Conservation (phyloP, 495 filamentous ascomycete species). For the Friedmanniomyces endolithicus region DNA sequence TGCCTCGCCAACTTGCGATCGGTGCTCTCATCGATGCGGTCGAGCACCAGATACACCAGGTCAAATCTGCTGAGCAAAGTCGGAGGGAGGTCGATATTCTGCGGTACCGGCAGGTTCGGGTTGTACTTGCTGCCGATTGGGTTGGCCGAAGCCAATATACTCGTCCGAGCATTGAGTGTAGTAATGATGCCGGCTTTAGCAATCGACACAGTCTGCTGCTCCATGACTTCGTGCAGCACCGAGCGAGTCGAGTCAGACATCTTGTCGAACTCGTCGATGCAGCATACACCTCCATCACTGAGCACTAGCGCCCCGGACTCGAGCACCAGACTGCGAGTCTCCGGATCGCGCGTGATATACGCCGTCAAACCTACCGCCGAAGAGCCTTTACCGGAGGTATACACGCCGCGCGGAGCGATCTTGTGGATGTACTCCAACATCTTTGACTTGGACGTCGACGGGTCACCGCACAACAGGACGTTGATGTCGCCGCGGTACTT, state of each 20-base stretch:
- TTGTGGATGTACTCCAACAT: constrained; percentile 89
- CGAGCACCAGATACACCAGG: constrained; percentile 89
- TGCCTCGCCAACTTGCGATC: constrained; percentile 85
- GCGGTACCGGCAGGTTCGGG: constrained; percentile 82
- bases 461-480: constrained; percentile 89
- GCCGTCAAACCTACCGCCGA: constrained; percentile 97
- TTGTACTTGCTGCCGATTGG: constrained; percentile 97
- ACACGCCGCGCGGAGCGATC: constrained; percentile 92
- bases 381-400: constrained; percentile 93
- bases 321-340: constrained; percentile 88
- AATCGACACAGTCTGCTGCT: constrained; percentile 97
- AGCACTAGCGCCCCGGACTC: constrained; percentile 92
- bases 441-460: constrained; percentile 92
- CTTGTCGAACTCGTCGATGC: constrained; percentile 99
- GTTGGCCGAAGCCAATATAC: constrained; percentile 90
- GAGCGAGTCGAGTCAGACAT: constrained; percentile 95
- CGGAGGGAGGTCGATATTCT: constrained; percentile 94
- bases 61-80: constrained; percentile 93
- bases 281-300: constrained; percentile 93
- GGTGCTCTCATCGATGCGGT: constrained; percentile 75
- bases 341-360: constrained; percentile 89
- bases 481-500: constrained; percentile 97
- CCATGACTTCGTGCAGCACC: constrained; percentile 98
- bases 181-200: constrained; percentile 99
- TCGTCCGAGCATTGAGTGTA: constrained; percentile 87